Evolutionary conservation across 768 basidiomycete genomes (phyloP).

Genomic region (Suillus placidus): DNA sequence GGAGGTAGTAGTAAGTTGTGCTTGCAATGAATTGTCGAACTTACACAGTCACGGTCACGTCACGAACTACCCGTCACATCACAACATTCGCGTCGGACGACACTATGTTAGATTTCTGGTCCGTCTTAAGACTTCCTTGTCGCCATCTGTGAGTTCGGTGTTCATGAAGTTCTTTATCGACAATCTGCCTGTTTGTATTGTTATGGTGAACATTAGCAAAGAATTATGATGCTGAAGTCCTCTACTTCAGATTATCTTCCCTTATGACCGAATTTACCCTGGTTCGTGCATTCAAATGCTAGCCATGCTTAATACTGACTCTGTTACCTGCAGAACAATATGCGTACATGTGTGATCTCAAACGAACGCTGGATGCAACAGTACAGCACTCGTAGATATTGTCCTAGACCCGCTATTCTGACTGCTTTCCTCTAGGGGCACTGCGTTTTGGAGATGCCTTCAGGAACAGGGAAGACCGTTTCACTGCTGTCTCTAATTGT

Average conservation of each 20-base stretch:
- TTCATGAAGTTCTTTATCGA: constrained; percentile 84
- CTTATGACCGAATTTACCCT: constrained; percentile 95
- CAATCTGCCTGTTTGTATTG: constrained; percentile 65
- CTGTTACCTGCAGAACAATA: constrained; percentile 76
- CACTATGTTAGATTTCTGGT: not conserved
- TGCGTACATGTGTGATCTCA: constrained; percentile 99
- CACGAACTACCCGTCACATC: not conserved
- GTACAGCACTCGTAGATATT: constrained; percentile 43
- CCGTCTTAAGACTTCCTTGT: not conserved
- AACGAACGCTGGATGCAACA: constrained; percentile 92
- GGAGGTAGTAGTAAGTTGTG: too few species aligned
- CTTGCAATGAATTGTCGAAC: too few species aligned
- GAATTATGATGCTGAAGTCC: not conserved
- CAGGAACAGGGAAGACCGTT: constrained; percentile 98
- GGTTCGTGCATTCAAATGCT: constrained; percentile 45
- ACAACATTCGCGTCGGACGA: not conserved
- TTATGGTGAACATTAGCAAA: not conserved
- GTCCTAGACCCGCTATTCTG: not conserved
- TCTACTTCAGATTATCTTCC: constrained; percentile 73
- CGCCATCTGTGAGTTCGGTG: not conserved
- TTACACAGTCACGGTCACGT: not conserved
- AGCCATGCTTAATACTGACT: constrained; percentile 14
- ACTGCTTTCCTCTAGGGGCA: constrained; percentile 70
- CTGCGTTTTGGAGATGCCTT: constrained; percentile 99
- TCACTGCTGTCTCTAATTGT: constrained; percentile 94